Evolutionary conservation across 805 yeast species (phyloP), one percentile per base, ranked within the genome.

Genomic region (Suhomyces kilbournensis): DNA sequence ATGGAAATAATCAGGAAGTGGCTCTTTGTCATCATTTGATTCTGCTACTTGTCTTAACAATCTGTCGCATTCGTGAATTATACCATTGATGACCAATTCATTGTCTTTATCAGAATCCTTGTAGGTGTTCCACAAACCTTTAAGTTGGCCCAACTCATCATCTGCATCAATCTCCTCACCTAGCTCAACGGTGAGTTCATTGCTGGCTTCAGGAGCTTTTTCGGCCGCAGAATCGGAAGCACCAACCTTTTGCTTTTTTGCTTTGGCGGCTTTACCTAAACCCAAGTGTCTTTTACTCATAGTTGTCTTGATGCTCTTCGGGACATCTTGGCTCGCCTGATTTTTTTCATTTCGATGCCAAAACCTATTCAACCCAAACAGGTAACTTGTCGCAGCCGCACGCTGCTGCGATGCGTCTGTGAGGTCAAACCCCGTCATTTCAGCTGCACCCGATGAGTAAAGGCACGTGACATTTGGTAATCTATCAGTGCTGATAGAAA

Each of bases 51-150:
- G 76, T 64, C 92, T 76, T 57, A 91, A 74, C 32, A 90, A 66
- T 47, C 96, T 72, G 62, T 93, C 97, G 71, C 96, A 88, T 65
- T 93, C 97, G 61, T 92, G 97, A n/a, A 93, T 80, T 4, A 92
- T 78, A 22, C 97, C 97, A 61, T 91, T 88, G 53, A 88, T 65
- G 34, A 88, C 78, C 54, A 84, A 69, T 62, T 85, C 88, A 56
- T 80, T 81, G 20, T 85, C 86, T 52, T 80, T 80, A 3, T 79
- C 82, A 2, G 86, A 75, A 4, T 72, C 65, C 42, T 70, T 60
- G 68, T 82, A 89, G 3, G 89, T 83, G 14, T 74, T 69, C 87
- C 92, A 90, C 40, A 92, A 70, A 1, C 88, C 96, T 53, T 70
- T 72, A 53, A 92, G 69, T 66, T 90, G 96, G 6, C 83, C 83